Evolutionary conservation across 2,329 filamentous ascomycete species (phyloP), one percentile per base, ranked within the genome.

Genomic region (Hypoxylon sp.): DNA sequence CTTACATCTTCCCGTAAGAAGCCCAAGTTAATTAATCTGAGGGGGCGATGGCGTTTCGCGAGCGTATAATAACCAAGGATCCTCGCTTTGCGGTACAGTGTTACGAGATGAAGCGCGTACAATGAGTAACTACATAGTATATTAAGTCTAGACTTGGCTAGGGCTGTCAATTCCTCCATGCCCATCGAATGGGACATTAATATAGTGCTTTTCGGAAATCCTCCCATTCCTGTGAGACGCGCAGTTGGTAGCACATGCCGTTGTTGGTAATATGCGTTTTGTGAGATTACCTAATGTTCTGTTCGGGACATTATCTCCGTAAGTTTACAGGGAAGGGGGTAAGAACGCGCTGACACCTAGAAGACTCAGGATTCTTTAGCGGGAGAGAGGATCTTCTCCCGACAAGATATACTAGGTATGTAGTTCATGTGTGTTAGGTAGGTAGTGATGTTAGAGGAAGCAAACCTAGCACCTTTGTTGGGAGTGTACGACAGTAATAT

Each of bases 281-380:
- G 46, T 24, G 24, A 56, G 52, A 39, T 46, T 7, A n/a, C n/a
- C n/a, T n/a, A n/a, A 48, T 55, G 37, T 27, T 62, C 32, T 15
- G 19, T 35, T 32, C 19, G 31, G 46, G 56, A 47, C 27, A 39
- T 37, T 39, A 29, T 27, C 60, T 51, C 46, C 46, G 32, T 27
- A 35, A 7, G 31, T 51, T 31, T 10, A 35, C 32, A 58, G 57
- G 51, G 47, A 31, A 31, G 37, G 55, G 51, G 27, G 31, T 46
- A 47, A 24, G 44, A 61, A 21, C 37, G 11, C 31, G 31, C 8
- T 32, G 11, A n/a, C 7, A 6, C 7, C 6, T 42, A 53, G 50
- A 37, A 42, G 17, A 46, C 19, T 13, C 32, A 59, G 37, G 29
- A 63, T 63, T 69, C 62, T 67, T 55, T 37, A 63, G 31, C 51